phyloP scores from a whole-genome alignment of 2,329 filamentous ascomycete genomes.

The Pleoardoris graminearum region DNA sequence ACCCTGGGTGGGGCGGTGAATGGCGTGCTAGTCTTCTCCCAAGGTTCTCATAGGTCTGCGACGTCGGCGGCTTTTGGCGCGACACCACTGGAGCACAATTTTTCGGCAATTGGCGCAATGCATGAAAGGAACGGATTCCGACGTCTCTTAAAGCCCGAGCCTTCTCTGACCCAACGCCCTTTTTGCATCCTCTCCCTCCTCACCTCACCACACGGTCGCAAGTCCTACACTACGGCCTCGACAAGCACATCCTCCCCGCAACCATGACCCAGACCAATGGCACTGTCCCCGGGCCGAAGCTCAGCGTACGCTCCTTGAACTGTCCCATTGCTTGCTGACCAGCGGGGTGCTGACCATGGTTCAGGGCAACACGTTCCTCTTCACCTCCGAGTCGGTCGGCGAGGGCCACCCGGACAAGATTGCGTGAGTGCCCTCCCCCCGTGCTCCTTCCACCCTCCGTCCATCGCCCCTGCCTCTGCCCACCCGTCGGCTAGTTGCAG shows the following conservation, averaged over 20 bases:
- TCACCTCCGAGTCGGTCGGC: constrained; percentile 58
- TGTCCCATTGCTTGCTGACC: neutral
- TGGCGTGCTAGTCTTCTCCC: constrained; percentile 23
- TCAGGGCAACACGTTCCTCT: constrained; percentile 47
- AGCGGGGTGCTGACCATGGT: constrained; percentile 19
- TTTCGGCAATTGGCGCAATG: constrained; percentile 31
- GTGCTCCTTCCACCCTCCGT: neutral
- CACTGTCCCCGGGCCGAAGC: constrained; percentile 14
- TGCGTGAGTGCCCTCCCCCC: constrained; percentile 56
- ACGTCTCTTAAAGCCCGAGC: constrained; percentile 20
- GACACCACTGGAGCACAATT: constrained; percentile 23
- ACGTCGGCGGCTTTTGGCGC: constrained; percentile 15
- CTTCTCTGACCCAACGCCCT: constrained; percentile 17
- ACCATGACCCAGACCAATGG: constrained; percentile 35
- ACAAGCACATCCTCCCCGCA: constrained; percentile 21
- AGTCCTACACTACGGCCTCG: constrained; percentile 43
- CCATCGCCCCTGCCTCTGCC: neutral
- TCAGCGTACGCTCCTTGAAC: constrained; percentile 27
- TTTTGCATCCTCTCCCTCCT: constrained; percentile 19
- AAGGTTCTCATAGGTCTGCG: constrained; percentile 3
- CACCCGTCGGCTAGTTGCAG: neutral
- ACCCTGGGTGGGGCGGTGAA: constrained; percentile 14
- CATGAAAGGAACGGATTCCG: constrained; percentile 1
- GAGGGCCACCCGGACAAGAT: constrained; percentile 88
- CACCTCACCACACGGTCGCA: constrained; percentile 35